Percentiles rank a stretch among this genome's conserved stretches.
These are phyloP conservation scores for Lipomyces yamanashiensis DNA, from an alignment of 805 yeast genomes.

Conservation along the genomic window DNA sequence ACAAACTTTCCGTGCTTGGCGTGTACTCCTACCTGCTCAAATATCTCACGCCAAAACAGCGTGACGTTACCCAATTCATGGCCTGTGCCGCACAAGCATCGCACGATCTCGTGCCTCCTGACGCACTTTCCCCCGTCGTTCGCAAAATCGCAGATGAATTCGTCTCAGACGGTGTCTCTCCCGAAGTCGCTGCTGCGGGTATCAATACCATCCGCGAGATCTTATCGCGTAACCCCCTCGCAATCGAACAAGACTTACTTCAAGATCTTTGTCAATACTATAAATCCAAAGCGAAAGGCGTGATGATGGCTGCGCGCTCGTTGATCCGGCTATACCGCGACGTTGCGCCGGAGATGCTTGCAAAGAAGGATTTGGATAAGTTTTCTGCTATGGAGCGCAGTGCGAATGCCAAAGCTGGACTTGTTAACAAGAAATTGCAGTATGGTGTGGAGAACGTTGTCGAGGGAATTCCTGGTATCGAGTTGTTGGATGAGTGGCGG, in stretches of 20 bases:
- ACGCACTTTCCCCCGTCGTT: conserved; percentile 74
- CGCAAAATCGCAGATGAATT: conserved; percentile 96
- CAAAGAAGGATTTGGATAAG: conserved; percentile 90
- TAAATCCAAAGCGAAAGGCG: conserved; percentile 92
- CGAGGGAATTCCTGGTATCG: conserved; percentile 88
- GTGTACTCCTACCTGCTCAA: conserved; percentile 86
- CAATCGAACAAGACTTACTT: conserved; percentile 82
- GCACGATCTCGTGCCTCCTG: conserved; percentile 98
- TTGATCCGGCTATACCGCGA: conserved; percentile 86
- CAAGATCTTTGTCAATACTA: conserved; percentile 90
- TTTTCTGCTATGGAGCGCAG: conserved; percentile 81
- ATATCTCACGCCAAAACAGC: conserved; percentile 91
- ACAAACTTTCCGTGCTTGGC: conserved; percentile 87
- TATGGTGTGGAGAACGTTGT: conserved; percentile 76
- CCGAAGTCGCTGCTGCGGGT: conserved; percentile 98
- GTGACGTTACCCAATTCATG: conserved; percentile 92
- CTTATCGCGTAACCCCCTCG: conserved; percentile 88
- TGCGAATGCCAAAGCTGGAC: conserved; percentile 56
- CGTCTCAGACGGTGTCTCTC: conserved; percentile 96
- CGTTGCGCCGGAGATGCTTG: conserved; percentile 94
- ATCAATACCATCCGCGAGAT: conserved; percentile 93
- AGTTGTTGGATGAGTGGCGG: conserved; percentile 86
- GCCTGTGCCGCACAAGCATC: conserved; percentile 97
- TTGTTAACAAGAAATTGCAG: conserved; percentile 41
- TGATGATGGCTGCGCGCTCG: conserved; percentile 90